Percentiles rank a stretch among this genome's conserved stretches.
Conservation (phyloP, 768 basidiomycete genomes). For the Tylopilus balloui region DNA sequence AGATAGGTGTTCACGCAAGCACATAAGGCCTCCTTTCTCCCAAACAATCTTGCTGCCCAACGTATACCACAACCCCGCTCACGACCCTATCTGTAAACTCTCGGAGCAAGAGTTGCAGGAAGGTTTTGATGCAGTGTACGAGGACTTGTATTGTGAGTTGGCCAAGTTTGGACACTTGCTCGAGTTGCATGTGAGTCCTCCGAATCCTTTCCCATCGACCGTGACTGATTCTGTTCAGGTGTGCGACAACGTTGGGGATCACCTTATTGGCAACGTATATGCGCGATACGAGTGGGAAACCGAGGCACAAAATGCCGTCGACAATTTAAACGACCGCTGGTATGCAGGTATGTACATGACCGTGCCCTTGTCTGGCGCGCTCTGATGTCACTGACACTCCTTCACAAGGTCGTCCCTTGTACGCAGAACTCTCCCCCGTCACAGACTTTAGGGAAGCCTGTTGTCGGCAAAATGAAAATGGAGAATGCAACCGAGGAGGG, state of each 20-base stretch:
- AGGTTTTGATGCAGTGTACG: slow-evolving; percentile 90
- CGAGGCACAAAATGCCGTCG: slow-evolving; percentile 90
- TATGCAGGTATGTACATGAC: slow-evolving; percentile 69
- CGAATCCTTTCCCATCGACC: background rate
- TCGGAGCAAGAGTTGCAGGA: slow-evolving; percentile 85
- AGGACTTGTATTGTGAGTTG: slow-evolving; percentile 92
- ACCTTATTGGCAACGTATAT: slow-evolving; percentile 96
- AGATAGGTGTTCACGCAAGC: slow-evolving; percentile 96
- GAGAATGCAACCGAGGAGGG: slow-evolving; percentile 95
- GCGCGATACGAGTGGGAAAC: slow-evolving; percentile 99
- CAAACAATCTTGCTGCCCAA: slow-evolving; percentile 96
- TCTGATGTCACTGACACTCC: background rate
- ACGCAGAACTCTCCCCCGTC: slow-evolving; percentile 96
- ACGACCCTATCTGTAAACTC: slow-evolving; percentile 86
- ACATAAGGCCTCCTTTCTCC: slow-evolving; percentile 96
- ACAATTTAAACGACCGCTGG: slow-evolving; percentile 93
- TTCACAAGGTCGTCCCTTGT: slow-evolving; percentile 79
- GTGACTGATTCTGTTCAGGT: slow-evolving; percentile 44
- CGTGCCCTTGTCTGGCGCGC: background rate
- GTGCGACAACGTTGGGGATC: slow-evolving; percentile 99
- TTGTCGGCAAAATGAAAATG: slow-evolving; percentile 97
- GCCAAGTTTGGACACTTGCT: slow-evolving; percentile 93
- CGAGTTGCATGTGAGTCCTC: slow-evolving; percentile 78
- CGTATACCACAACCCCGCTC: slow-evolving; percentile 97
- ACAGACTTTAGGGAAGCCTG: slow-evolving; percentile 99